Conservation (phyloP, 352 stramenopile genomes). For the Elongisporangium undulatum region DNA sequence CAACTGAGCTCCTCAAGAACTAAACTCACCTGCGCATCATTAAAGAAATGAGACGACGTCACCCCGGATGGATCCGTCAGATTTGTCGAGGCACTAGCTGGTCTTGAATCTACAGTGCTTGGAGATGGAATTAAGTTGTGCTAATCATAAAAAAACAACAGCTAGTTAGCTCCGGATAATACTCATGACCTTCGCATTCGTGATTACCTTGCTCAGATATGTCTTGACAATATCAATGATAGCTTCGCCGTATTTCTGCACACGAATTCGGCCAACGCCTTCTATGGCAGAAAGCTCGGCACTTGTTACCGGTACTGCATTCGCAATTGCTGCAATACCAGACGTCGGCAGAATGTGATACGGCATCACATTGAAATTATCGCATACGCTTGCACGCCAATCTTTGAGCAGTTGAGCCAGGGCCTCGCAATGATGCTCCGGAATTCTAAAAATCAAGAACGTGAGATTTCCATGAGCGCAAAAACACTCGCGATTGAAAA, state of each 20-base stretch:
- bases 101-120: no score
- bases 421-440: slow-evolving; percentile 58
- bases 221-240: slow-evolving; percentile 83
- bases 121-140: slow-evolving; percentile 59
- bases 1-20: no score
- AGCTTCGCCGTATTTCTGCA: slow-evolving; percentile 82
- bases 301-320: slow-evolving; percentile 68
- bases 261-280: slow-evolving; percentile 71
- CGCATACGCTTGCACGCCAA: slow-evolving; percentile 81
- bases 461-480: not conserved
- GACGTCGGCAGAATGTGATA: slow-evolving; percentile 84
- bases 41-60: slow-evolving; percentile 50
- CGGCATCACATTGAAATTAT: slow-evolving; percentile 84
- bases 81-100: no score
- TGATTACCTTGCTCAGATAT: slow-evolving; percentile 67
- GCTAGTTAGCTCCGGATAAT: not conserved
- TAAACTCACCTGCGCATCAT: slow-evolving; percentile 3
- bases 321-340: slow-evolving; percentile 78
- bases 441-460: slow-evolving; percentile 34
- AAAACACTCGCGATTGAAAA: not conserved
- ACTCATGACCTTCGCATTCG: not conserved
- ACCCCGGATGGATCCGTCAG: slow-evolving; percentile 7
- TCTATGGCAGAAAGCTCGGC: slow-evolving; percentile 79
- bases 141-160: slow-evolving; percentile 17
- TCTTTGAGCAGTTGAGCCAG: slow-evolving; percentile 81